Percentiles rank a stretch among this genome's conserved stretches.
phyloP scores from a whole-genome alignment of 805 yeast genomes.

The Ogataea neopini region DNA sequence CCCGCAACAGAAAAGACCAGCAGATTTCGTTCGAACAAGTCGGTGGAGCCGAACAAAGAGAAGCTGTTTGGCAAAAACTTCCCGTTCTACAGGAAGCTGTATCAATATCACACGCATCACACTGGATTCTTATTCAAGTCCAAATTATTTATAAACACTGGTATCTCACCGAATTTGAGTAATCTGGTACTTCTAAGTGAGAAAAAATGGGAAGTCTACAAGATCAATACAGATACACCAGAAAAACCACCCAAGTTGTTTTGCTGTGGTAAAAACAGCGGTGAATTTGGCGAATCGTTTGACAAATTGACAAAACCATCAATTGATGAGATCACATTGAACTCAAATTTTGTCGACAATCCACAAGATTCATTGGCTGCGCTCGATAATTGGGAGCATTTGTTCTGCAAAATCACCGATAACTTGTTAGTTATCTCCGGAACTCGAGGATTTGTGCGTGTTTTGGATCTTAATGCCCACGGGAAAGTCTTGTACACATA shows the following conservation, averaged over 20 bases:
- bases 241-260: constrained; percentile 53
- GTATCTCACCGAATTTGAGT: constrained; percentile 64
- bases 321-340: constrained; percentile 24
- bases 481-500: constrained; percentile 73
- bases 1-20: constrained; percentile 22
- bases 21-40: constrained; percentile 1
- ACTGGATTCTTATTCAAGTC: constrained; percentile 49
- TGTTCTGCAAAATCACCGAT: constrained; percentile 60
- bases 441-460: constrained; percentile 67
- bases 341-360: constrained; percentile 31
- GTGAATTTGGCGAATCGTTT: constrained; percentile 61
- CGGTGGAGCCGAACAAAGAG: constrained; percentile 46
- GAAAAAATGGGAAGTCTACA: constrained; percentile 72
- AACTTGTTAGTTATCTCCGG: constrained; percentile 67
- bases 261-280: constrained; percentile 69
- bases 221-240: constrained; percentile 45
- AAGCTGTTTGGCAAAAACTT: constrained; percentile 73
- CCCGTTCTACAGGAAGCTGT: constrained; percentile 72
- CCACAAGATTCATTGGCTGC: constrained; percentile 34
- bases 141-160: constrained; percentile 52
- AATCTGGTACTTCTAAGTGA: constrained; percentile 67
- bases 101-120: constrained; percentile 52
- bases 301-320: constrained; percentile 37
- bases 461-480: constrained; percentile 53
- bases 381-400: constrained; percentile 56